A percentile compares a stretch with the other conserved stretches of the same genome.
These are phyloP conservation scores for Corylus avellana DNA, from an alignment of 306 rosid species.

Conservation along the genomic window DNA sequence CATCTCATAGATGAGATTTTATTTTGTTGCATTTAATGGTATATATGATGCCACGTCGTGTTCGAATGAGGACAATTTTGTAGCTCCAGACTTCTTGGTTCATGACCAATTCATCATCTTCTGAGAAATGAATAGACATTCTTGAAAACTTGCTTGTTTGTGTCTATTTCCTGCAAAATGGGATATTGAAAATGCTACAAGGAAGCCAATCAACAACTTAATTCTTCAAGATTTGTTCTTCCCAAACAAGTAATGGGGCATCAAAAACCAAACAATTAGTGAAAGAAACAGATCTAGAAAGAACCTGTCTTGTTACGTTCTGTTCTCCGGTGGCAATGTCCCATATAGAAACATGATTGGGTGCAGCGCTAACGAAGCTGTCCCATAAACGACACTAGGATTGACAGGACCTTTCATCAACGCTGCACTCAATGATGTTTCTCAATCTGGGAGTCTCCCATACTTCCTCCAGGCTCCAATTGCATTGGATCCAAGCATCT, in stretches of 20 bases:
- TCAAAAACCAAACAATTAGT: background rate
- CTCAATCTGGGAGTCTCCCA: conserved; percentile 36
- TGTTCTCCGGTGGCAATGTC: conserved; percentile 8
- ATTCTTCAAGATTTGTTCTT: background rate
- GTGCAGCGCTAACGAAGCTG: conserved; percentile 51
- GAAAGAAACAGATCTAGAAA: conserved; percentile 4
- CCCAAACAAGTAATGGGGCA: background rate
- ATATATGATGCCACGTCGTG: background rate
- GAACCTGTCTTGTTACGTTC: background rate
- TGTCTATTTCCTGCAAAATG: conserved; percentile 1
- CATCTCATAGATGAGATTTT: too few species aligned
- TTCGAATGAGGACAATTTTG: background rate
- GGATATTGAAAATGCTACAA: background rate
- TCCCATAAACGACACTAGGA: too few species aligned
- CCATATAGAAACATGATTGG: conserved; percentile 59
- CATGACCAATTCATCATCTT: background rate
- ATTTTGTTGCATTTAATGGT: too few species aligned
- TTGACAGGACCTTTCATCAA: conserved; percentile 53
- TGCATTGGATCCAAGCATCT: background rate
- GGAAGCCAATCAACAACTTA: background rate
- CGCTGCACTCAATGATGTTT: conserved; percentile 98
- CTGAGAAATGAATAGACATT: background rate
- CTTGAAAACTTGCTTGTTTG: too few species aligned
- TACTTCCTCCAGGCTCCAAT: background rate
- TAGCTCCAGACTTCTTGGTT: background rate